Base-by-base conservation (phyloP, 116 monocot genomes). In the Papilionanthe hybrid region DNA sequence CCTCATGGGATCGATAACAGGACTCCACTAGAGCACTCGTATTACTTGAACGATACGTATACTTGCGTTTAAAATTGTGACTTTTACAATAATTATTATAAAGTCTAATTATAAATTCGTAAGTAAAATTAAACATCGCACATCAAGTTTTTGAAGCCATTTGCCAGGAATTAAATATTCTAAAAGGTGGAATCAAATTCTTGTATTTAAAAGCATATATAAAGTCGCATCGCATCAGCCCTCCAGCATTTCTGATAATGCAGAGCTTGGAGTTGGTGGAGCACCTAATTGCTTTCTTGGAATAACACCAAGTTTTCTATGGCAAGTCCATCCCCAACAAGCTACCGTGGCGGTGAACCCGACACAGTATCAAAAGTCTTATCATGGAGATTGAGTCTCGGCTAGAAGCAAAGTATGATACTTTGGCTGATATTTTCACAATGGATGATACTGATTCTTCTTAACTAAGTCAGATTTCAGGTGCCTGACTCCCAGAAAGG, bases 221-320 rank as follows among this genome's bases (percentile, higher is more conserved):
- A n/a, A n/a, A n/a, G n/a, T n/a, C n/a, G n/a, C n/a, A n/a, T n/a
- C n/a, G n/a, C n/a, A n/a, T n/a, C n/a, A n/a, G 37, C 71, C 78
- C 77, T 56, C 81, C 68, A 81, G 73, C 75, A 80, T n/a, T 85
- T 82, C 87, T 75, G 90, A 92, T 81, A 18, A 17, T 32, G 82
- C 41, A 76, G 98, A 97, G 63, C 89, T 90, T 81, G 92, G 90
- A 63, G 90, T 98, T 85, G 94, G 94, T 69, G 98, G 98, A 28
- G 94, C 93, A 12, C 91, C 93, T 74, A 87, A 94, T 85, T 82
- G 87, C 71, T 98, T 98, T 86, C 94, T 98, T 77, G 98, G 98
- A 80, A 79, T 98, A 41, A 94, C 91, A 9, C 82, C 91, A 75
- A 81, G 81, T 75, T 98, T 88, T 82, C 81, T 98, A 68, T 89